Evolutionary conservation across 306 rosid species (phyloP).

Genomic region (Prunus davidiana): DNA sequence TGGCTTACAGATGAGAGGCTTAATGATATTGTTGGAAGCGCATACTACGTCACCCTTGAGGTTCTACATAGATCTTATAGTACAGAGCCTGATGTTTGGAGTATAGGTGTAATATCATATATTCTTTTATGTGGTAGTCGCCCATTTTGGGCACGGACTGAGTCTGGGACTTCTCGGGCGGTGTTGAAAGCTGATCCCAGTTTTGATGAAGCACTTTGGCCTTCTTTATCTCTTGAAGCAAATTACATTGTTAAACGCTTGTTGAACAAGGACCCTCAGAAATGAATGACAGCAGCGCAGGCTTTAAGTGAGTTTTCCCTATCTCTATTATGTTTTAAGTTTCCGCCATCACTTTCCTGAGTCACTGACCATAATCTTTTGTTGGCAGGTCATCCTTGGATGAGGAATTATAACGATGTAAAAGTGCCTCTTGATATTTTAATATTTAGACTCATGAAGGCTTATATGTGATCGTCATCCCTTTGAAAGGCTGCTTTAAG

Average conservation of each 20-base stretch:
- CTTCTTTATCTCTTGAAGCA: too few species aligned
- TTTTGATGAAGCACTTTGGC: too few species aligned
- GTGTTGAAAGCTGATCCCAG: too few species aligned
- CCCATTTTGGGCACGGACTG: too few species aligned
- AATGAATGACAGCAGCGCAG: conserved; percentile 88
- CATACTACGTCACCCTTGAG: too few species aligned
- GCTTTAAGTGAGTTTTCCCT: conserved; percentile 66
- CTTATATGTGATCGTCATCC: conserved; percentile 78
- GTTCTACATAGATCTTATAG: too few species aligned
- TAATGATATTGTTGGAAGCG: too few species aligned
- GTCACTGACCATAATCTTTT: conserved; percentile 23
- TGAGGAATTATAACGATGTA: conserved; percentile 55
- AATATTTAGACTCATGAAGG: conserved; percentile 29
- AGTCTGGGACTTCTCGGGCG: too few species aligned
- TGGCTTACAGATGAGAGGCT: conserved; percentile 15
- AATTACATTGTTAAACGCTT: conserved; percentile 28
- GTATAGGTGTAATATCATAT: too few species aligned
- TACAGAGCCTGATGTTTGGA: too few species aligned
- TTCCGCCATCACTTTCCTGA: conserved; percentile 19
- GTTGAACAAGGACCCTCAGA: conserved; percentile 84
- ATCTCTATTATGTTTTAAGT: conserved; percentile 14
- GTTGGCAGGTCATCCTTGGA: conserved; percentile 94
- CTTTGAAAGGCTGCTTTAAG: conserved; percentile 92
- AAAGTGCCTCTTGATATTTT: conserved; percentile 79
- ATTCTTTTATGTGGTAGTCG: too few species aligned